Evolutionary conservation across 148 eudicot genomes (phyloP), one percentile per base, ranked within the genome.

Genomic region (Nyssa sinensis): DNA sequence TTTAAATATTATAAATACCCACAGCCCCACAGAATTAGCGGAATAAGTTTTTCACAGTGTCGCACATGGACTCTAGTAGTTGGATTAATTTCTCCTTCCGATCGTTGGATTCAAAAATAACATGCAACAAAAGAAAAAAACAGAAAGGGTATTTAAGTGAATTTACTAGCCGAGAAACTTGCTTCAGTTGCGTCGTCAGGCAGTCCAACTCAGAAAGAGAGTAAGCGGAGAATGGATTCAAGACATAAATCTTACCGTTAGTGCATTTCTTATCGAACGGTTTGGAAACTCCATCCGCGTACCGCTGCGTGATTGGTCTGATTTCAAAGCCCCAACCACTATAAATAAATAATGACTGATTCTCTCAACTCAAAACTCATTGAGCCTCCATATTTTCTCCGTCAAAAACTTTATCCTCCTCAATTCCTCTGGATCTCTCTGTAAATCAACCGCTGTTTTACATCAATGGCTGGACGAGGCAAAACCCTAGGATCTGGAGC

Each of bases 401-500:
- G 39, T 12, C 0, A 9, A 3, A 2, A 1, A 4, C 25, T n/a
- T n/a, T n/a, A n/a, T n/a, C n/a, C n/a, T n/a, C n/a, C n/a, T n/a
- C n/a, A n/a, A n/a, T n/a, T n/a, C n/a, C n/a, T n/a, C n/a, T n/a
- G n/a, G n/a, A n/a, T n/a, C n/a, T n/a, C 34, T 44, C n/a, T 30
- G 37, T 28, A 71, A 21, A 21, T 58, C 12, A 16, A n/a, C 28
- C 61, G 14, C 25, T 61, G 49, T 66, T 55, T 65, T 64, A 7
- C 19, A 30, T 32, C 1, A 69, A 89, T 92, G 94, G 92, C 97
- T 2, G 97, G 97, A 31, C 77, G 97, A 76, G 97, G 97, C 13
- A 92, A 92, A 31, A 86, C 97, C 12, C 77, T 92, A 29, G 97
- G 97, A 1, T 90, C 94, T 0, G 87, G 82, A 7, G 80, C 90